Conservation (phyloP, 2,329 filamentous ascomycete genomes). For the Aureobasidium mangrovei region DNA sequence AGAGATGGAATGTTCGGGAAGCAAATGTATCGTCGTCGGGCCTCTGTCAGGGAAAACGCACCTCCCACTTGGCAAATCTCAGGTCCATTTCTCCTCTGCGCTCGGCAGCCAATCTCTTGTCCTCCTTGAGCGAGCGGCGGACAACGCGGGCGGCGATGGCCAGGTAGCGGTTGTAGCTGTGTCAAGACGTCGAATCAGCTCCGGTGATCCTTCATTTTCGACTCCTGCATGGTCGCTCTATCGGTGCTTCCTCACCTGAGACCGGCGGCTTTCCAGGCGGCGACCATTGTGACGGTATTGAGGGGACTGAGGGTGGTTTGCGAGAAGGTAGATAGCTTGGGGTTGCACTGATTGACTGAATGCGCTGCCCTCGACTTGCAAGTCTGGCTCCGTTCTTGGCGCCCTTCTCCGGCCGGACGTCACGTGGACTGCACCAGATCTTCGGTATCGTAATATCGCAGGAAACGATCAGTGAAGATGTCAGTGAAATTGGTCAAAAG, state of each 20-base stretch:
- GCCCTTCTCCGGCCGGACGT: constrained; percentile 3
- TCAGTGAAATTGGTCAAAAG: too few species aligned
- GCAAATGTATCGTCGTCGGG: not conserved
- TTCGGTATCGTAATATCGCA: not conserved
- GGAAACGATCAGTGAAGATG: too few species aligned
- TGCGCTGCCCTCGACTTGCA: constrained; percentile 4
- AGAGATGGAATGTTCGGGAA: not conserved
- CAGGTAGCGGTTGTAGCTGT: constrained; percentile 99
- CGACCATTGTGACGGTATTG: constrained; percentile 66
- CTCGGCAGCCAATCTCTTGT: constrained; percentile 78
- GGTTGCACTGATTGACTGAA: constrained; percentile 2
- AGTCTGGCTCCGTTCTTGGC: not conserved
- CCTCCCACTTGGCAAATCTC: constrained; percentile 90
- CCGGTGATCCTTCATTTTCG: not conserved
- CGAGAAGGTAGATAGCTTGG: constrained; percentile 9
- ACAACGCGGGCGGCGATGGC: constrained; percentile 89
- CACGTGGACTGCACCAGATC: constrained; percentile 9
- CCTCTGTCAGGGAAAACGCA: constrained; percentile 43
- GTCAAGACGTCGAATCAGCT: constrained; percentile 4
- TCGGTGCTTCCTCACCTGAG: constrained; percentile 60
- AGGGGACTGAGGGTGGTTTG: constrained; percentile 16
- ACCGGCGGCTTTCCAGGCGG: constrained; percentile 97
- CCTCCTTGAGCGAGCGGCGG: constrained; percentile 94
- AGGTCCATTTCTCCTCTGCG: constrained; percentile 83
- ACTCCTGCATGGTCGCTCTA: not conserved